phyloP scores from a whole-genome alignment of 2,329 filamentous ascomycete species.

The Pestalotiopsis sp. region DNA sequence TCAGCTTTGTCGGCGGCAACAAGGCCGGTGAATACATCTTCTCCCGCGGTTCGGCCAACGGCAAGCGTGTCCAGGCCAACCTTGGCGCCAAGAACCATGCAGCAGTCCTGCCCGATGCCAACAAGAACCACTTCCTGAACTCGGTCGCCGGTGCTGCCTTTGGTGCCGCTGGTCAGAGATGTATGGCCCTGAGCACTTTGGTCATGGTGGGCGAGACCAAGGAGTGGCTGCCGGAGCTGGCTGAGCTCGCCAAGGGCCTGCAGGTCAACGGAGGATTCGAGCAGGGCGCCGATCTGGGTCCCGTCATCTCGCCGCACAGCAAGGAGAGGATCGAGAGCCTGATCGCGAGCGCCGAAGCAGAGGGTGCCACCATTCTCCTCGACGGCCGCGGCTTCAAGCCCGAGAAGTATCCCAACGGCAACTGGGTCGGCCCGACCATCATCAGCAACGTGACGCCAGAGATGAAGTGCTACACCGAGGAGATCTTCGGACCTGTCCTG shows the following conservation, averaged over 20 bases:
- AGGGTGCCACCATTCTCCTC: slow-evolving; percentile 81
- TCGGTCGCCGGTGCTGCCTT: slow-evolving; percentile 83
- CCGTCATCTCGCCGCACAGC: slow-evolving; percentile 79
- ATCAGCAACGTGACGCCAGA: slow-evolving; percentile 78
- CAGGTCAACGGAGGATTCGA: slow-evolving; percentile 83
- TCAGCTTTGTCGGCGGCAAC: slow-evolving; percentile 86
- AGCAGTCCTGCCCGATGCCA: slow-evolving; percentile 80
- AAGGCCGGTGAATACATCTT: slow-evolving; percentile 90
- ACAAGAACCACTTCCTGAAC: slow-evolving; percentile 89
- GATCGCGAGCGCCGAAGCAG: slow-evolving; percentile 76
- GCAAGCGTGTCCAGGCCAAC: slow-evolving; percentile 88
- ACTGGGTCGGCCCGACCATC: slow-evolving; percentile 84
- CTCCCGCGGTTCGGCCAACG: slow-evolving; percentile 75
- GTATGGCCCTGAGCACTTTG: slow-evolving; percentile 83
- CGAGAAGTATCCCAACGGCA: slow-evolving; percentile 80
- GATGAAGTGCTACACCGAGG: slow-evolving; percentile 84
- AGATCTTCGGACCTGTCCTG: slow-evolving; percentile 84
- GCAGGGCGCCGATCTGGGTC: slow-evolving; percentile 76
- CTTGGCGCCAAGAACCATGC: slow-evolving; percentile 89
- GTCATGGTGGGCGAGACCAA: slow-evolving; percentile 86
- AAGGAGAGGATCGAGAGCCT: slow-evolving; percentile 78
- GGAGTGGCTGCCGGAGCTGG: slow-evolving; percentile 79
- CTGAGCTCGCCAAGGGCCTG: slow-evolving; percentile 72
- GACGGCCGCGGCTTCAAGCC: slow-evolving; percentile 78
- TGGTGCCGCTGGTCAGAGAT: slow-evolving; percentile 81